Evolutionary conservation across 352 stramenopile genomes (phyloP), one percentile per base, ranked within the genome.

Genomic region (Phytophthora litchii): DNA sequence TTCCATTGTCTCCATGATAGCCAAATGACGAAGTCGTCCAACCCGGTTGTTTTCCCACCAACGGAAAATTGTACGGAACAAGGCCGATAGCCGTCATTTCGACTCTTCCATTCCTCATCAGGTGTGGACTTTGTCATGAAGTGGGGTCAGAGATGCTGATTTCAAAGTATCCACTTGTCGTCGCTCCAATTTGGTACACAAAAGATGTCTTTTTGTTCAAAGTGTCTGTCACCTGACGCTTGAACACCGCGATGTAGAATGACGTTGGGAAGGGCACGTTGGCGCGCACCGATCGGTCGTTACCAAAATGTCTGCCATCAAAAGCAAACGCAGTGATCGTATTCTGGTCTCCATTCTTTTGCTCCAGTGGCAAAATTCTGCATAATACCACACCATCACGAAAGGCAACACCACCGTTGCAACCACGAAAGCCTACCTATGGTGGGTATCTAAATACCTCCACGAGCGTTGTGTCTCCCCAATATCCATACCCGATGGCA

Each of bases 1-100:
- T 64, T 7, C 85, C 85, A 36, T 92, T 85, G 45, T 94, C 85
- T 34, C 85, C 81, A 45, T 94, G 85, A 55, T 92, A 94, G 4
- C 85, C 85, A 38, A 78, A 83, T n/a, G 85, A 94, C 16, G 76
- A 19, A 4, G 45, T 34, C 9, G 74, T 76, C 85, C 85, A 94
- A 3, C 85, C 85, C 2, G 85, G 85, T 45, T 92, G 83, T 23
- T 83, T 80, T 9, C 69, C 76, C 1, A 92, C 56, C 31, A 94
- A 61, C 11, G 59, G 63, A 44, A 94, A 94, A 10, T 34, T 60
- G 3, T 52, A 67, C 12, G 64, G 67, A 10, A 75, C 76, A 36
- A 94, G 40, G 0, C 85, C 85, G 20, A 94, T 88, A 0, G 81
- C 70, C 5, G 76, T 79, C 70, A 89, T 88, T 51, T 75, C 57